phyloP scores from a whole-genome alignment of 495 filamentous ascomycete genomes.

The Massariosphaeria phaeospora region DNA sequence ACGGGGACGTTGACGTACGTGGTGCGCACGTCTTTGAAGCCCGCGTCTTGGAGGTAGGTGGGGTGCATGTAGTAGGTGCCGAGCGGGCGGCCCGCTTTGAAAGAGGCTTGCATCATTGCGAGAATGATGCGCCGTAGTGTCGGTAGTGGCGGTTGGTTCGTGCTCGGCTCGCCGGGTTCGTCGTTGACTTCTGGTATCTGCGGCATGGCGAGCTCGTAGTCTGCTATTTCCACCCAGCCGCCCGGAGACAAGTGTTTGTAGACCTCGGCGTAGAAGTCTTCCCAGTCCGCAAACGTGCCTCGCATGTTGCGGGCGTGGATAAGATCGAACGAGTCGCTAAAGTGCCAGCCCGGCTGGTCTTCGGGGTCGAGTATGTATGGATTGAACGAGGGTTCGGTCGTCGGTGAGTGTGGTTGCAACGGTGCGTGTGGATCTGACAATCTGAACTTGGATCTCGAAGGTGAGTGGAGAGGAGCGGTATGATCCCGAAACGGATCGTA shows the following conservation, averaged over 20 bases:
- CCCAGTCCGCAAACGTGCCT: slow-evolving; percentile 34
- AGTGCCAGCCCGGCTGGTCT: slow-evolving; percentile 29
- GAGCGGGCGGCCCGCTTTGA: slow-evolving; percentile 45
- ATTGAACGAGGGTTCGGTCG: slow-evolving; percentile 13
- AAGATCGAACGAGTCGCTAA: slow-evolving; percentile 33
- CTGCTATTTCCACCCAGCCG: slow-evolving; percentile 53
- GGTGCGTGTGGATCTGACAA: background rate
- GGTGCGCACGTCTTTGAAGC: slow-evolving; percentile 58
- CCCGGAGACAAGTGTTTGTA: slow-evolving; percentile 32
- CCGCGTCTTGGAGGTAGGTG: slow-evolving; percentile 48
- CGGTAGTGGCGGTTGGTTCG: background rate
- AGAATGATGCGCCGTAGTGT: slow-evolving; percentile 14
- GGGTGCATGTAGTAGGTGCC: slow-evolving; percentile 53
- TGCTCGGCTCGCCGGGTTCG: background rate
- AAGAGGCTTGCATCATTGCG: slow-evolving; percentile 38
- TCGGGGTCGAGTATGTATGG: slow-evolving; percentile 25
- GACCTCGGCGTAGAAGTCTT: slow-evolving; percentile 30
- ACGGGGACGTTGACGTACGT: slow-evolving; percentile 57
- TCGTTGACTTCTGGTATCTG: background rate
- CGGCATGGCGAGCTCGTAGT: slow-evolving; percentile 35
- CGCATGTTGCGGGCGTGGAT: slow-evolving; percentile 35
- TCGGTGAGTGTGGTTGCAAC: slow-evolving; percentile 6
- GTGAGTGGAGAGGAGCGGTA: background rate
- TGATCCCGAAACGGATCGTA: slow-evolving; percentile 10
- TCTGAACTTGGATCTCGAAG: slow-evolving; percentile 4